Conservation (phyloP, 1,139 yeast species). For the Yamadazyma buinensis region DNA sequence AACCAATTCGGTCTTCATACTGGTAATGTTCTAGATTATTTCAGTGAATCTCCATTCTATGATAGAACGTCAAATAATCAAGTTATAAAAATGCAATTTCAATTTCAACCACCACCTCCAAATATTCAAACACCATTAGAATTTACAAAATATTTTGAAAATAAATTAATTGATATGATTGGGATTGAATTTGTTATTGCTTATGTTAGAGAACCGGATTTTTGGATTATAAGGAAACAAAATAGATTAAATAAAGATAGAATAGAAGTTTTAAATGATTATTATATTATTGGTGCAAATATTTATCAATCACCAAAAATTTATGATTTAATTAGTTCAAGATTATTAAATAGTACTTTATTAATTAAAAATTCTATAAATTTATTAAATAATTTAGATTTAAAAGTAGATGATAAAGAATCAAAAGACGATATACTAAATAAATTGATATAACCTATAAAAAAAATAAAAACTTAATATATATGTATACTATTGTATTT, state of each 20-base stretch:
- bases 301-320: constrained; percentile 83
- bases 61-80: constrained; percentile 94
- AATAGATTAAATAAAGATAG: constrained; percentile 51
- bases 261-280: constrained; percentile 59
- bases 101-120: constrained; percentile 62
- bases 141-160: constrained; percentile 42
- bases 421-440: constrained; percentile 2
- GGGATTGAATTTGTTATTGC: constrained; percentile 84
- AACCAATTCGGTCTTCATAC: constrained; percentile 82
- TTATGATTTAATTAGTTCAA: constrained; percentile 36
- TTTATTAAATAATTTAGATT: constrained; percentile 31
- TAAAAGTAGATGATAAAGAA: not conserved
- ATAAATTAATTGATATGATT: constrained; percentile 68
- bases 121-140: constrained; percentile 22
- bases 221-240: constrained; percentile 89
- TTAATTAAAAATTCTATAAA: constrained; percentile 36
- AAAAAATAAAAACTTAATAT: too few species aligned
- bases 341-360: constrained; percentile 35
- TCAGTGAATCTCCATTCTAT: constrained; percentile 90
- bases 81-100: constrained; percentile 92
- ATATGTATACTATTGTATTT: constrained; percentile 5
- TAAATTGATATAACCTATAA: constrained; percentile 1
- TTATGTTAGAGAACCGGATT: constrained; percentile 77
- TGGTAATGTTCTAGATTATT: constrained; percentile 88
- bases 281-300: constrained; percentile 86